Evolutionary conservation across 805 yeast genomes (phyloP).

Genomic region (Priceomyces castillae): DNA sequence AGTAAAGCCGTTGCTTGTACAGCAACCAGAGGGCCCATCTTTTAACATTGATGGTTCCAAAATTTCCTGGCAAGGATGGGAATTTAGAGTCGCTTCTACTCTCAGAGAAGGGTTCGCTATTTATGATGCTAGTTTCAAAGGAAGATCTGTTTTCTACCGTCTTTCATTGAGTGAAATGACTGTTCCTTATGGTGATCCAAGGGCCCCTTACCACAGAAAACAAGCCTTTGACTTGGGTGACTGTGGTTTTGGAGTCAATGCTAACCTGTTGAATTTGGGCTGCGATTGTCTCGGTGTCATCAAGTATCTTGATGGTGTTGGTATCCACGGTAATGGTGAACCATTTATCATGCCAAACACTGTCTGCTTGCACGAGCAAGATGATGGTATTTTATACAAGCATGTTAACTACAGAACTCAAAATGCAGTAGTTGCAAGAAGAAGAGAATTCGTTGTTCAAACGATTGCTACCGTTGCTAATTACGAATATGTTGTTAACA

Average conservation of each 20-base stretch:
- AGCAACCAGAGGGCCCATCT: conserved; percentile 80
- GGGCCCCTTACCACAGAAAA: conserved; percentile 77
- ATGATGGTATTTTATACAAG: conserved; percentile 71
- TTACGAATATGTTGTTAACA: conserved; percentile 74
- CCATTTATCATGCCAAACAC: conserved; percentile 64
- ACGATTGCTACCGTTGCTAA: conserved; percentile 83
- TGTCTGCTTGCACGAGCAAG: conserved; percentile 79
- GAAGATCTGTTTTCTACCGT: conserved; percentile 73
- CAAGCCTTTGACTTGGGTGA: conserved; percentile 87
- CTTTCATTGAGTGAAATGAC: conserved; percentile 79
- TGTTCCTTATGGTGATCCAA: conserved; percentile 83
- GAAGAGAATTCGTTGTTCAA: conserved; percentile 75
- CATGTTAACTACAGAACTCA: conserved; percentile 77
- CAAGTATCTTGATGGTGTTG: conserved; percentile 64
- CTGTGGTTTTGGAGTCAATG: conserved; percentile 75
- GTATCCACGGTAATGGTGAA: conserved; percentile 57
- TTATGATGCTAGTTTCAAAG: conserved; percentile 71
- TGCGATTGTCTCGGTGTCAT: conserved; percentile 83
- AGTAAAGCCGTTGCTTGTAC: conserved; percentile 64
- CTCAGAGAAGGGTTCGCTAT: conserved; percentile 78
- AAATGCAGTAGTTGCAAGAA: conserved; percentile 69
- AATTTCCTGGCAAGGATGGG: conserved; percentile 82
- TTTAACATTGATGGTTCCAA: conserved; percentile 58
- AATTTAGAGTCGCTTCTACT: conserved; percentile 65
- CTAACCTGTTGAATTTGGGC: conserved; percentile 66